These are phyloP conservation scores for Cystobasidium tubakii DNA, from an alignment of 768 basidiomycete species.

Conservation along the genomic window DNA sequence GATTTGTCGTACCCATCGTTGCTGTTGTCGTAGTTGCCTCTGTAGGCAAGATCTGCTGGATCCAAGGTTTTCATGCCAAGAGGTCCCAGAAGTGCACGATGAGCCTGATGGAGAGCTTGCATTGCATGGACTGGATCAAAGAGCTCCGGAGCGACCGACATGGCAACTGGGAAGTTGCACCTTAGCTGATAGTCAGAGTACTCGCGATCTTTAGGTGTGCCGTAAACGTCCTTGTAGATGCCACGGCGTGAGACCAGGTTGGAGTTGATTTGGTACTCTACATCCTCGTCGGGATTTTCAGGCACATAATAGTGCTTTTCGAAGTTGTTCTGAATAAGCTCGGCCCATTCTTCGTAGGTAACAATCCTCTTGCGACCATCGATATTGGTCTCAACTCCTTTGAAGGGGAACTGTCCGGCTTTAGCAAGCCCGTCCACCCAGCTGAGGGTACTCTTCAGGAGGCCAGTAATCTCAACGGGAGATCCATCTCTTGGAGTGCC, in stretches of 20 bases:
- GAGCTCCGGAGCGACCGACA: slow-evolving; percentile 93
- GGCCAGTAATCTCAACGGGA: slow-evolving; percentile 87
- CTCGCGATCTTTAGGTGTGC: slow-evolving; percentile 76
- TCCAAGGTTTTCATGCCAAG: slow-evolving; percentile 97
- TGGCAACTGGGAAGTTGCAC: slow-evolving; percentile 64
- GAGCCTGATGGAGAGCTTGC: slow-evolving; percentile 70
- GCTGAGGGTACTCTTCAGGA: slow-evolving; percentile 83
- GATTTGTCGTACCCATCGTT: slow-evolving; percentile 78
- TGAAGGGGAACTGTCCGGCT: slow-evolving; percentile 73
- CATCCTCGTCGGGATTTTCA: slow-evolving; percentile 55
- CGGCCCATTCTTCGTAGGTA: slow-evolving; percentile 84
- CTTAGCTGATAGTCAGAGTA: slow-evolving; percentile 88
- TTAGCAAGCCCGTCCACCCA: slow-evolving; percentile 71
- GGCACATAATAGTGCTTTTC: slow-evolving; percentile 90
- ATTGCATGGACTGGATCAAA: slow-evolving; percentile 77
- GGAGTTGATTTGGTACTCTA: slow-evolving; percentile 63
- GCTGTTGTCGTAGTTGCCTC: slow-evolving; percentile 69
- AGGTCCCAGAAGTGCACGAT: slow-evolving; percentile 72
- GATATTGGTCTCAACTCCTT: slow-evolving; percentile 75
- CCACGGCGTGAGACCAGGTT: slow-evolving; percentile 76
- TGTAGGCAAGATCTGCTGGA: slow-evolving; percentile 77
- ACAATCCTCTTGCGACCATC: slow-evolving; percentile 63
- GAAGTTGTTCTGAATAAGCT: slow-evolving; percentile 76
- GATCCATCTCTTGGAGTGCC: slow-evolving; percentile 94
- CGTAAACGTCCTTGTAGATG: slow-evolving; percentile 97